Evolutionary conservation across 2,329 filamentous ascomycete species (phyloP).

Genomic region (Bipolaris bicolor): DNA sequence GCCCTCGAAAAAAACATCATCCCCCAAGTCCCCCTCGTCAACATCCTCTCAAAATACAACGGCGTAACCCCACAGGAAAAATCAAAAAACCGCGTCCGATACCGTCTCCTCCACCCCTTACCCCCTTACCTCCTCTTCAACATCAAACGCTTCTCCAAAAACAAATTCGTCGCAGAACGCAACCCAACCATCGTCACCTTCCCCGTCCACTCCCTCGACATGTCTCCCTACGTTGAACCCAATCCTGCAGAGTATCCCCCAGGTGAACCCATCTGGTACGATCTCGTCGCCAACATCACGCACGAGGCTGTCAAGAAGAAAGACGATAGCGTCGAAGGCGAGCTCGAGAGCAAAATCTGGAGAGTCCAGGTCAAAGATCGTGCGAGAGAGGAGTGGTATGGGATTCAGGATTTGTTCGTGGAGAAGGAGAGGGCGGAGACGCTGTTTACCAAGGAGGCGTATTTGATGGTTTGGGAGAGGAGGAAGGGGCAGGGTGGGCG

Average conservation of each 20-base stretch:
- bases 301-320: constrained; percentile 79
- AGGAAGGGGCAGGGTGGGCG: constrained; percentile 57
- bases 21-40: constrained; percentile 78
- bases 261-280: constrained; percentile 88
- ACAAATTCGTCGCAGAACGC: constrained; percentile 94
- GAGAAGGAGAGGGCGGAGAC: constrained; percentile 88
- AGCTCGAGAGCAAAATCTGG: constrained; percentile 92
- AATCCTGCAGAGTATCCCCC: constrained; percentile 73
- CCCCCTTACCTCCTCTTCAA: constrained; percentile 93
- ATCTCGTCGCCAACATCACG: constrained; percentile 93
- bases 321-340: constrained; percentile 85
- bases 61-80: constrained; percentile 86
- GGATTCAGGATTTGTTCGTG: constrained; percentile 92
- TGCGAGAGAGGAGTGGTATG: constrained; percentile 84
- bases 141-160: constrained; percentile 94
- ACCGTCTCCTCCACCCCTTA: constrained; percentile 86
- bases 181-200: constrained; percentile 99
- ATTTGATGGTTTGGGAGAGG: constrained; percentile 95
- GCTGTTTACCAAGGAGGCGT: constrained; percentile 90
- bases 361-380: constrained; percentile 88
- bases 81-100: constrained; percentile 84
- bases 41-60: constrained; percentile 90
- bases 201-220: constrained; percentile 81
- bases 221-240: constrained; percentile 89
- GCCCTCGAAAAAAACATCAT: constrained; percentile 95